Percentiles rank a stretch among this genome's conserved stretches.
phyloP scores from a whole-genome alignment of 768 basidiomycete species.

The Hypholoma sublateritium region DNA sequence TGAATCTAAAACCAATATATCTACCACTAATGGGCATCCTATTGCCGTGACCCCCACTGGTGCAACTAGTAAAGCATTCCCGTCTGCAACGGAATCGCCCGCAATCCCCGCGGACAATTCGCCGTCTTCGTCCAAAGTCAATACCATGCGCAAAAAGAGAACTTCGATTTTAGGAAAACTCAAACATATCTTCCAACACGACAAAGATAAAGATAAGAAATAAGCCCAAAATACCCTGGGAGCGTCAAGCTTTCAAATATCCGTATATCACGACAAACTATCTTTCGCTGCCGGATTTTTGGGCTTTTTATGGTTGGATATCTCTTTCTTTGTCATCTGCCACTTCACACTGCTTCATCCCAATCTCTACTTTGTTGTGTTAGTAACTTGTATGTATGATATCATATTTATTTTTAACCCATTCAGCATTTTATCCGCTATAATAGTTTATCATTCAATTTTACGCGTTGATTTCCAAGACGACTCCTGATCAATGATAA shows the following conservation, averaged over 20 bases:
- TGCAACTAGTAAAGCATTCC: conserved; percentile 11
- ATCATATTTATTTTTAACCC: conserved; percentile 8
- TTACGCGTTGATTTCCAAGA: conserved; percentile 20
- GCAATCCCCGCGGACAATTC: conserved; percentile 13
- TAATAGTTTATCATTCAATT: not conserved
- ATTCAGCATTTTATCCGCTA: no score
- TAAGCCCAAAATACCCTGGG: not conserved
- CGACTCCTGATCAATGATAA: conserved; percentile 16
- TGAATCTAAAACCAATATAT: no score
- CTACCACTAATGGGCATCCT: no score
- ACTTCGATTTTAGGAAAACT: conserved; percentile 53
- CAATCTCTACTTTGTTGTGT: conserved; percentile 5
- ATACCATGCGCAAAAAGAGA: conserved; percentile 45
- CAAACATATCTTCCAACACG: conserved; percentile 48
- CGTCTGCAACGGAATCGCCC: conserved; percentile 15
- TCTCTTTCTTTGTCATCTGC: conserved; percentile 5
- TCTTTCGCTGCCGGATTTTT: not conserved
- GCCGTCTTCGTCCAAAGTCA: conserved; percentile 33
- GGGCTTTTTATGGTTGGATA: conserved; percentile 4
- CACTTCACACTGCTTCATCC: not conserved
- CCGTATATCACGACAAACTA: no score
- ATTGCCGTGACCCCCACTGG: no score
- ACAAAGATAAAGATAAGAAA: conserved; percentile 41
- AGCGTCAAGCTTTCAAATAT: no score
- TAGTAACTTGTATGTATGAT: conserved; percentile 13